phyloP scores from a whole-genome alignment of 129 eudicot species.

The Helianthus tuberosus region DNA sequence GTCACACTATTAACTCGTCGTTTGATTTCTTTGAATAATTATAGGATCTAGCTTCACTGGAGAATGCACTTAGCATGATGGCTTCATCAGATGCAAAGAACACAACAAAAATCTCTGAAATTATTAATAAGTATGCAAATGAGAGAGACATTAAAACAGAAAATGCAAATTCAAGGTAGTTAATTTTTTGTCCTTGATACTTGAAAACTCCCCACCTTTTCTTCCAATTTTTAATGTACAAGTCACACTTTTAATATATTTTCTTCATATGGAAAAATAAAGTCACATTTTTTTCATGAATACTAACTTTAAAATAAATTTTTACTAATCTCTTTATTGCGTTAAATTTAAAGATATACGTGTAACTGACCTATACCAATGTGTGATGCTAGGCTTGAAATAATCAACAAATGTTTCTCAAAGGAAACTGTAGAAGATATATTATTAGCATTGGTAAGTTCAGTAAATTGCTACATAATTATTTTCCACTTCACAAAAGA shows the following conservation, averaged over 20 bases:
- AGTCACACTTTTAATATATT: too few relatives aligned
- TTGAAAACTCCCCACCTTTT: neutral
- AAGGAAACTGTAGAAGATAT: conserved; percentile 50
- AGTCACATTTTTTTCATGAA: too few relatives aligned
- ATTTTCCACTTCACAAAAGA: neutral
- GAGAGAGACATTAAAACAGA: conserved; percentile 12
- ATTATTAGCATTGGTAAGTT: conserved; percentile 43
- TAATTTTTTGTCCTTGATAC: neutral
- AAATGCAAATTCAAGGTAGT: conserved; percentile 19
- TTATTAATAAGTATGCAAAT: conserved; percentile 22
- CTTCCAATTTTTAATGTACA: neutral
- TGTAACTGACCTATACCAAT: neutral
- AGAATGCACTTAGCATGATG: conserved; percentile 32
- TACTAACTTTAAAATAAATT: too few relatives aligned
- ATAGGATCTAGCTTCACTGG: conserved; percentile 39
- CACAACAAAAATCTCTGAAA: conserved; percentile 21
- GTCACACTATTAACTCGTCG: neutral
- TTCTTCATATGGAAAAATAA: too few relatives aligned
- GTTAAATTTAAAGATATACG: neutral
- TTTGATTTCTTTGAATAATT: neutral
- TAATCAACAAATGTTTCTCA: conserved; percentile 47
- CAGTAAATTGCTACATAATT: neutral
- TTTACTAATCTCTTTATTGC: neutral
- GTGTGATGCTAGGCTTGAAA: conserved; percentile 31
- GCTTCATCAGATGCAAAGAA: conserved; percentile 18